phyloP scores from a whole-genome alignment of 768 basidiomycete genomes.

The Boletus barrowsii region DNA sequence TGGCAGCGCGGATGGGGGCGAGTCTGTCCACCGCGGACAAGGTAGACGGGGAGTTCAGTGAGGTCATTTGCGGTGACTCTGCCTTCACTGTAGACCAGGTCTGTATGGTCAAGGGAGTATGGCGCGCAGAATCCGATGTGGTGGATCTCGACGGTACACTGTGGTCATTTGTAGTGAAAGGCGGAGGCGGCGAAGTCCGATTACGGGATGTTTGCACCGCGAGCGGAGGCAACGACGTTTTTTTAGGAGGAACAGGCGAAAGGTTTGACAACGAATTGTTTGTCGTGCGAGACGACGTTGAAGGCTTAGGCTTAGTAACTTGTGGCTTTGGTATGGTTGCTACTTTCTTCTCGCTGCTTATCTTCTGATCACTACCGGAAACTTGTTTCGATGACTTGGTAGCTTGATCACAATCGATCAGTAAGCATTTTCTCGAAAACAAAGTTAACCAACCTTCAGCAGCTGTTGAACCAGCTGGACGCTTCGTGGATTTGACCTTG shows the following conservation, averaged over 20 bases:
- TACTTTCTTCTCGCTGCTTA: conserved; percentile 4
- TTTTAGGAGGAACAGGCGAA: not conserved
- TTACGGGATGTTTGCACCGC: not conserved
- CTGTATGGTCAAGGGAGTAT: conserved; percentile 8
- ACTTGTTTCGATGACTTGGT: conserved; percentile 9
- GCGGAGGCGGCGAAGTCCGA: not conserved
- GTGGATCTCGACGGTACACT: not conserved
- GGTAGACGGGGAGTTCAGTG: conserved; percentile 7
- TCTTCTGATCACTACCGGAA: conserved; percentile 1
- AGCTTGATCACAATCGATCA: conserved; percentile 11
- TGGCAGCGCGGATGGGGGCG: conserved; percentile 33
- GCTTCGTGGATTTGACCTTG: conserved; percentile 17
- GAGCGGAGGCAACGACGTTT: not conserved
- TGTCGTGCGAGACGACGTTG: conserved; percentile 12
- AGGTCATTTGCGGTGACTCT: conserved; percentile 16
- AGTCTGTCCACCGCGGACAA: conserved; percentile 23
- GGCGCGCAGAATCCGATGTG: not conserved
- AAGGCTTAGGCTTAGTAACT: not conserved
- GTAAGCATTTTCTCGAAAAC: not conserved
- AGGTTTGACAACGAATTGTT: conserved; percentile 21
- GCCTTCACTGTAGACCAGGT: conserved; percentile 11
- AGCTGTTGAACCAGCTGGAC: not conserved
- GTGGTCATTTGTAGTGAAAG: not conserved
- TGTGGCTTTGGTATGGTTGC: not conserved
- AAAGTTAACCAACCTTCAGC: conserved; percentile 15